Conservation (phyloP, 192 early-diverging fungal genomes). For the Gonapodya prolifera region DNA sequence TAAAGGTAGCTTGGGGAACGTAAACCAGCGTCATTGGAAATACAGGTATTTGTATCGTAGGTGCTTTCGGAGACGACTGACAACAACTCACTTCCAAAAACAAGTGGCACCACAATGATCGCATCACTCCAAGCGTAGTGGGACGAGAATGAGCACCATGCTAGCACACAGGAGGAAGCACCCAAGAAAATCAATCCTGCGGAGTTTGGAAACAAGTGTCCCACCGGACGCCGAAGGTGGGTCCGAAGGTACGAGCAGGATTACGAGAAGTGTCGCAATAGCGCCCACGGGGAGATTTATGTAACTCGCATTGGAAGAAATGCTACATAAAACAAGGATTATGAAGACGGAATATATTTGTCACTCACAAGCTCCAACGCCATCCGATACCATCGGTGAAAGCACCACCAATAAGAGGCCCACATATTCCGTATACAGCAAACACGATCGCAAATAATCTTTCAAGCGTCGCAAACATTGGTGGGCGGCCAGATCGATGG, state of each 20-base stretch:
- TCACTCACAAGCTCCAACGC: constrained; percentile 45
- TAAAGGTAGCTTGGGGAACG: not conserved
- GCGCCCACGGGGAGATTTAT: constrained; percentile 76
- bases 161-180: constrained; percentile 17
- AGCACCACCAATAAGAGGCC: constrained; percentile 73
- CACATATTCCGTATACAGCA: constrained; percentile 54
- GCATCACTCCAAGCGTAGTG: not conserved
- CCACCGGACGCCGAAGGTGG: not conserved
- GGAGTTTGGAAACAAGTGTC: constrained; percentile 45
- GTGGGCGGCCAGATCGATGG: no score
- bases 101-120: not conserved
- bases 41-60: not conserved
- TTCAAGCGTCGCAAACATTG: not conserved
- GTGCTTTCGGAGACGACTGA: no score
- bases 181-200: constrained; percentile 56
- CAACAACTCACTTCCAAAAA: not conserved
- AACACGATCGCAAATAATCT: not conserved
- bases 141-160: not conserved
- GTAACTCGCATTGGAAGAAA: constrained; percentile 51
- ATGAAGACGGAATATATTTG: not conserved
- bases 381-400: constrained; percentile 63
- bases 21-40: no score
- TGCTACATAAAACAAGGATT: constrained; percentile 5
- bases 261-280: constrained; percentile 38
- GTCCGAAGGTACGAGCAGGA: constrained; percentile 18